Conservation (phyloP, 2,329 filamentous ascomycete species). For the Cytospora piceicola region DNA sequence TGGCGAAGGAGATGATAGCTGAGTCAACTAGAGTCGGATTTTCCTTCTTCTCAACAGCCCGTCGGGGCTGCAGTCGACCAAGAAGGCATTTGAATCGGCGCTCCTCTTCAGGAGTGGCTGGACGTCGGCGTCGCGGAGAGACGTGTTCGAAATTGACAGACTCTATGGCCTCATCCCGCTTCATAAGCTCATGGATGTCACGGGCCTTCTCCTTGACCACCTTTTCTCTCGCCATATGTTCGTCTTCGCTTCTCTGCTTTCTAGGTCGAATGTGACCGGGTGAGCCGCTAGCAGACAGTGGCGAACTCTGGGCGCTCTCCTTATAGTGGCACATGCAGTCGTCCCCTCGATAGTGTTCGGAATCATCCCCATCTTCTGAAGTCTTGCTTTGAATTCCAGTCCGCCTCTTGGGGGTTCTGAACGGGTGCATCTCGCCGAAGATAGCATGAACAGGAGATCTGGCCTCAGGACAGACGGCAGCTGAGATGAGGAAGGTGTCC, state of each 20-base stretch:
- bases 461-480: conserved; percentile 2
- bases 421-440: not conserved
- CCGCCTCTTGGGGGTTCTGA: not conserved
- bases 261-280: not conserved
- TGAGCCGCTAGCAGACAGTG: not conserved
- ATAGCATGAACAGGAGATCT: not conserved
- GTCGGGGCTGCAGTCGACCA: conserved; percentile 18
- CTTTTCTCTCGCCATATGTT: not conserved
- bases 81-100: conserved; percentile 25
- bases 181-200: conserved; percentile 4
- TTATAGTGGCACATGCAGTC: not conserved
- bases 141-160: conserved; percentile 4
- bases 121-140: not conserved
- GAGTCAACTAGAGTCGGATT: conserved; percentile 3
- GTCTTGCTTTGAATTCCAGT: not conserved
- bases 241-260: not conserved
- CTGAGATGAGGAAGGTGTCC: conserved; percentile 27
- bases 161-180: conserved; percentile 22
- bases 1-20: conserved; percentile 15
- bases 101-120: conserved; percentile 15
- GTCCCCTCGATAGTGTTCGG: not conserved
- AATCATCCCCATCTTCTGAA: not conserved
- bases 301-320: not conserved
- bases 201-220: not conserved
- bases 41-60: not conserved